phyloP scores from a whole-genome alignment of 257 asterid species.

The Forsythia viridissima region DNA sequence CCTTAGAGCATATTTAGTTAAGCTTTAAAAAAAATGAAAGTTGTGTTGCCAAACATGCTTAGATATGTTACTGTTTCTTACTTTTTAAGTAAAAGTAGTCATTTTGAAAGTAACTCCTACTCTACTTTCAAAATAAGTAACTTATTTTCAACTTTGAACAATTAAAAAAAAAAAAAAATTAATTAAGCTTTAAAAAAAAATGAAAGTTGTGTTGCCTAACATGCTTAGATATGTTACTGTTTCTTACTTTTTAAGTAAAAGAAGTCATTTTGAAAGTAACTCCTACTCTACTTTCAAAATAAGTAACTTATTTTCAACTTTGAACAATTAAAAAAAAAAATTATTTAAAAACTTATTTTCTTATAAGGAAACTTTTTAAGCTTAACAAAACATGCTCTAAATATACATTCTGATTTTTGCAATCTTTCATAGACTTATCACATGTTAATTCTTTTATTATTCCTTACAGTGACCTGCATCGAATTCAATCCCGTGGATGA shows the following conservation, averaged over 20 bases:
- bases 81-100: too few species aligned
- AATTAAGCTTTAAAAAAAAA: neutral
- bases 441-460: constrained; percentile 3
- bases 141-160: too few species aligned
- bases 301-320: too few species aligned
- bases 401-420: neutral
- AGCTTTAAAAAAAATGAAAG: neutral
- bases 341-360: neutral
- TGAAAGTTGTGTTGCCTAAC: too few species aligned
- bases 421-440: constrained; percentile 7
- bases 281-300: neutral
- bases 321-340: too few species aligned
- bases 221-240: too few species aligned
- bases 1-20: neutral
- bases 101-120: neutral
- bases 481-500: constrained; percentile 84
- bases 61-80: too few species aligned
- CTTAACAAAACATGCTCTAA: neutral
- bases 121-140: neutral
- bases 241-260: too few species aligned
- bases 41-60: too few species aligned
- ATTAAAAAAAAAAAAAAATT: too few species aligned
- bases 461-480: constrained; percentile 73
- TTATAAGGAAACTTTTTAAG: neutral
- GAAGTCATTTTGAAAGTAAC: neutral